A percentile compares a stretch with the other conserved stretches of the same genome.
Conservation (phyloP, 352 stramenopile genomes). For the Blastocystis sp. region DNA sequence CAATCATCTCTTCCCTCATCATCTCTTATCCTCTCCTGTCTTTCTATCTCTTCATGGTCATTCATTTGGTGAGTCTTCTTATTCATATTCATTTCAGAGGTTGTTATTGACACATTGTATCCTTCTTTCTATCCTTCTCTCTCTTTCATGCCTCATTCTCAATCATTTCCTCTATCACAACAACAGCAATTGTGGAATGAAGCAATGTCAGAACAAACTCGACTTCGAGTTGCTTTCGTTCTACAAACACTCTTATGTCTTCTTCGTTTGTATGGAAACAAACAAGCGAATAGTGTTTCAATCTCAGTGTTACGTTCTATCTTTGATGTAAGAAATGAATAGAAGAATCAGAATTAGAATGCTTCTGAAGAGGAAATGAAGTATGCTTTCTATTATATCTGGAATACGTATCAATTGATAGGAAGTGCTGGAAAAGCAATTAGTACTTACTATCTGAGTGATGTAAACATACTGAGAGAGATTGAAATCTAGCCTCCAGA, state of each 20-base stretch:
- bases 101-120: conserved; percentile 13
- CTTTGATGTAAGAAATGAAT: background rate
- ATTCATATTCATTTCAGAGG: background rate
- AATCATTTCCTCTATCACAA: background rate
- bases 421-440: conserved; percentile 3
- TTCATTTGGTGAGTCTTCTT: background rate
- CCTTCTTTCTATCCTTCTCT: background rate
- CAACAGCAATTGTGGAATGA: conserved; percentile 1
- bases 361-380: background rate
- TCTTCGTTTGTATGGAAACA: conserved; percentile 16
- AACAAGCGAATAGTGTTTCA: background rate
- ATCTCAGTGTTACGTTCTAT: background rate
- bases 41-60: background rate
- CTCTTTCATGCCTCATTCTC: background rate
- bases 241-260: conserved; percentile 7
- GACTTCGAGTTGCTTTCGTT: conserved; percentile 6
- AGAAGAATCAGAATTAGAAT: background rate
- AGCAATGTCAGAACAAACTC: background rate
- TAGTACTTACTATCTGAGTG: conserved; percentile 39
- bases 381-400: conserved; percentile 16
- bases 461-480: background rate
- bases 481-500: background rate
- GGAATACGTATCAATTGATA: background rate
- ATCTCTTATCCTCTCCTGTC: background rate
- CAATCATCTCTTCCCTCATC: background rate